Percentiles rank a stretch among this genome's conserved stretches.
Evolutionary conservation across 257 asterid species (phyloP).

Genomic region (Capsicum chinense): DNA sequence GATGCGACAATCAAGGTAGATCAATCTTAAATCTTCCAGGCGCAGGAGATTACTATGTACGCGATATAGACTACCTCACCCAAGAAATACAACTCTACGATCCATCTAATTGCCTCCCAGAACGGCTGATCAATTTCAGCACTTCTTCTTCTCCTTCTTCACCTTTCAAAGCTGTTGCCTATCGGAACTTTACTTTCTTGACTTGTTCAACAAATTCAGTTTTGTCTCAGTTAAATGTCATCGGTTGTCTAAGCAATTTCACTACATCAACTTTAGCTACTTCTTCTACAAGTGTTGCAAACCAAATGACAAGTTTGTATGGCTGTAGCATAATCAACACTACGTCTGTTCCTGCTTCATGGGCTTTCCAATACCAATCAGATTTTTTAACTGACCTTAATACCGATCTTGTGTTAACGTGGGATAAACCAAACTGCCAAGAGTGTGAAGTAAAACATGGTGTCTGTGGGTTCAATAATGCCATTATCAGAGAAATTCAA

Average conservation of each 20-base stretch:
- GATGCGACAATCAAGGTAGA: constrained; percentile 33
- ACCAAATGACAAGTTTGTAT: constrained; percentile 42
- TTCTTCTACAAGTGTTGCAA: constrained; percentile 40
- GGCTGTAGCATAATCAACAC: constrained; percentile 45
- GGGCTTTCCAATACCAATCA: constrained; percentile 38
- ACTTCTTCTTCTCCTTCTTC: constrained; percentile 50
- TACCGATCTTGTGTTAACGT: constrained; percentile 48
- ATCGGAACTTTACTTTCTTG: constrained; percentile 56
- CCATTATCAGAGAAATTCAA: constrained; percentile 12
- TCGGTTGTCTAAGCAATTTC: constrained; percentile 43
- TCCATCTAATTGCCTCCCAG: constrained; percentile 60
- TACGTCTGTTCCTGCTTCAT: constrained; percentile 50
- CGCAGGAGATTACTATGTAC: constrained; percentile 60
- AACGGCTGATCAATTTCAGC: constrained; percentile 49
- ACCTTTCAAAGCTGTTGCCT: constrained; percentile 45
- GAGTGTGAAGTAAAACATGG: constrained; percentile 47
- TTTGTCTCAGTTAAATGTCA: constrained; percentile 30
- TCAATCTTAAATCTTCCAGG: constrained; percentile 50
- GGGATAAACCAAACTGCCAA: constrained; percentile 45
- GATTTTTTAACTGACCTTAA: constrained; percentile 36
- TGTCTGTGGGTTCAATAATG: constrained; percentile 40
- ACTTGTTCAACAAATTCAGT: constrained; percentile 51
- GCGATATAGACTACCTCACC: constrained; percentile 50
- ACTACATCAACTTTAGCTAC: constrained; percentile 52
- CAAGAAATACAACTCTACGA: constrained; percentile 66